Conservation (phyloP, 140 eudicot species). For the Erigeron philadelphicus region DNA sequence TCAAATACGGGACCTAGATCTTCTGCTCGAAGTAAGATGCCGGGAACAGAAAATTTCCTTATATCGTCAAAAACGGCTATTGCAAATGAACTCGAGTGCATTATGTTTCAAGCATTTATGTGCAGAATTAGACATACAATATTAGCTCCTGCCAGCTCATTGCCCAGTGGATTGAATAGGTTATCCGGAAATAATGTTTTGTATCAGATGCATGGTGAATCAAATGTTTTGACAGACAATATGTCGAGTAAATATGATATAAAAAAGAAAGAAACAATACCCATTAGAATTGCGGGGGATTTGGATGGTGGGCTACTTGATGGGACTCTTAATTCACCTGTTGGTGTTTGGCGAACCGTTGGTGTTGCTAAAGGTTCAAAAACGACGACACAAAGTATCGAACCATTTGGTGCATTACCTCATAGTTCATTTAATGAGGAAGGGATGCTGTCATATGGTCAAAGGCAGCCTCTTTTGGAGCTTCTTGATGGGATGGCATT, state of each 20-base stretch:
- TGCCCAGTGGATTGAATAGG: slow-evolving; percentile 44
- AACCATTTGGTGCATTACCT: slow-evolving; percentile 42
- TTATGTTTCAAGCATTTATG: slow-evolving; percentile 86
- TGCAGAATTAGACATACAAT: slow-evolving; percentile 74
- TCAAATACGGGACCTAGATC: slow-evolving; percentile 35
- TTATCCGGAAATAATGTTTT: slow-evolving; percentile 44
- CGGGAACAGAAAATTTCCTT: slow-evolving; percentile 41
- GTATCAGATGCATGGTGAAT: slow-evolving; percentile 52
- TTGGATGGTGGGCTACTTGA: slow-evolving; percentile 68
- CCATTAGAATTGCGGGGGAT: slow-evolving; percentile 88
- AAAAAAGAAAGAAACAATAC: slow-evolving; percentile 76
- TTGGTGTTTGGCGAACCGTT: slow-evolving; percentile 99
- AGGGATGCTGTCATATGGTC: slow-evolving; percentile 64
- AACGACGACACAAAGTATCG: slow-evolving; percentile 50
- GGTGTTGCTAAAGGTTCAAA: slow-evolving; percentile 68
- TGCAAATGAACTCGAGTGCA: slow-evolving; percentile 86
- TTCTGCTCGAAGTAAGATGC: slow-evolving; percentile 28
- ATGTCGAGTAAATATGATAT: slow-evolving; percentile 54
- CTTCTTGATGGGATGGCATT: slow-evolving; percentile 76
- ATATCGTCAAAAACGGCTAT: slow-evolving; percentile 51
- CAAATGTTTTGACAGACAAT: slow-evolving; percentile 42
- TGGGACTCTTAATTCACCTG: slow-evolving; percentile 70
- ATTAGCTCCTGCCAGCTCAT: slow-evolving; percentile 40
- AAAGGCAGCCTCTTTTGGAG: slow-evolving; percentile 86
- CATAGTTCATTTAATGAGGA: slow-evolving; percentile 72